phyloP scores from a whole-genome alignment of 768 basidiomycete species.

The Leccinum uliginosum region DNA sequence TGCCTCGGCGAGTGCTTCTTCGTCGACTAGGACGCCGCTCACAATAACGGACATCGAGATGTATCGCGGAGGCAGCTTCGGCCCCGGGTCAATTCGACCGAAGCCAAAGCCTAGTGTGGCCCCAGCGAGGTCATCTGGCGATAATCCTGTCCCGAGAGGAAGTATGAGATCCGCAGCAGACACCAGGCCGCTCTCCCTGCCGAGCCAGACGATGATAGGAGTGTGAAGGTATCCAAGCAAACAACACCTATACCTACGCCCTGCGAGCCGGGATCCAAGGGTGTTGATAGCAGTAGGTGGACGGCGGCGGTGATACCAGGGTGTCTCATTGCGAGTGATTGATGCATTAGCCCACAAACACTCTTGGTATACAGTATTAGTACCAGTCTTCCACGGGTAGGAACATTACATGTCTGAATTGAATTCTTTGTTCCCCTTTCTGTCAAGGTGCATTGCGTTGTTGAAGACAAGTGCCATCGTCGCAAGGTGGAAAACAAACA shows the following conservation, averaged over 20 bases:
- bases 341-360: neutral
- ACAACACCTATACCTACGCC: constrained; percentile 32
- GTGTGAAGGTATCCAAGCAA: constrained; percentile 36
- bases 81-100: constrained; percentile 2
- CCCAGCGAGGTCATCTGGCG: neutral
- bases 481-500: constrained; percentile 5
- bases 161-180: constrained; percentile 7
- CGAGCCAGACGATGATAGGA: constrained; percentile 14
- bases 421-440: neutral
- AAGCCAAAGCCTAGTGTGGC: neutral
- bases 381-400: constrained; percentile 3
- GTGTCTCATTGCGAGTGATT: neutral
- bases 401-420: neutral
- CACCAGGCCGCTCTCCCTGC: neutral
- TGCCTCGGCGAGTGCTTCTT: constrained; percentile 19
- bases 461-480: neutral
- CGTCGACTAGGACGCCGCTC: constrained; percentile 7
- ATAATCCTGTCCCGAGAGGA: neutral
- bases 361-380: constrained; percentile 13
- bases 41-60: constrained; percentile 22
- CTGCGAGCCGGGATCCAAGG: constrained; percentile 23
- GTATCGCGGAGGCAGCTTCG: constrained; percentile 20
- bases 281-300: neutral
- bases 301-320: constrained; percentile 19
- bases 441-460: neutral